Evolutionary conservation across 2,329 filamentous ascomycete species (phyloP), one percentile per base, ranked within the genome.

Genomic region (Claviceps fusiformis): DNA sequence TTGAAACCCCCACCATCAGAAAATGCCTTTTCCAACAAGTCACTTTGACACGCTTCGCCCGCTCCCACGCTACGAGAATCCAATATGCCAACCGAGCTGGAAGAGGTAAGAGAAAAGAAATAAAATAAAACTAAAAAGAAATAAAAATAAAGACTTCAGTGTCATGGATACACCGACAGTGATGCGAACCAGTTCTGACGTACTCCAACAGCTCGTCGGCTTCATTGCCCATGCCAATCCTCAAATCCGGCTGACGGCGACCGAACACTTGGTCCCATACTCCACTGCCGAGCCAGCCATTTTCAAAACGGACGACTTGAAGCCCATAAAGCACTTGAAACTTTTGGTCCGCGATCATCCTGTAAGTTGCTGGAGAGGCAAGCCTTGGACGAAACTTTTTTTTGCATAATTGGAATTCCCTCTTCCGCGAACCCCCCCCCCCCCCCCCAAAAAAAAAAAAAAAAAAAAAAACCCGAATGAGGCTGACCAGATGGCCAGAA

Each of bases 191-290:
- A 37, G 41, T 35, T 24, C 37, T 45, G 35, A 19, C 46, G 35
- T 11, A 33, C 27, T 11, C 7, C 35, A 17, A 15, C 62, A 95
- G 89, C 82, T 95, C 54, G 89, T 96, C 58, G 89, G 90, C 68
- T 96, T 97, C 71, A 87, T 97, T 57, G 86, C 88, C 70, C 86
- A 95, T 72, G 88, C 88, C 57, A 95, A 95, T 68, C 89, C 89
- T 46, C 87, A 95, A 68, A 89, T 97, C 60, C 83, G 93, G 62
- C 83, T 89, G 68, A 79, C 92, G 61, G 91, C 91, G 51, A 82
- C 85, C 54, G 90, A 95, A 70, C 87, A 95, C 63, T 78, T 96
- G 41, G 83, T 96, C 49, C 88, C 89, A 11, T 97, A 88, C 60
- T 87, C 87, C 29, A 78, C 82, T 11, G 72, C 79, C 1, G 79